Conservation (phyloP, 2,329 filamentous ascomycete genomes). For the Grosmannia penicillata region DNA sequence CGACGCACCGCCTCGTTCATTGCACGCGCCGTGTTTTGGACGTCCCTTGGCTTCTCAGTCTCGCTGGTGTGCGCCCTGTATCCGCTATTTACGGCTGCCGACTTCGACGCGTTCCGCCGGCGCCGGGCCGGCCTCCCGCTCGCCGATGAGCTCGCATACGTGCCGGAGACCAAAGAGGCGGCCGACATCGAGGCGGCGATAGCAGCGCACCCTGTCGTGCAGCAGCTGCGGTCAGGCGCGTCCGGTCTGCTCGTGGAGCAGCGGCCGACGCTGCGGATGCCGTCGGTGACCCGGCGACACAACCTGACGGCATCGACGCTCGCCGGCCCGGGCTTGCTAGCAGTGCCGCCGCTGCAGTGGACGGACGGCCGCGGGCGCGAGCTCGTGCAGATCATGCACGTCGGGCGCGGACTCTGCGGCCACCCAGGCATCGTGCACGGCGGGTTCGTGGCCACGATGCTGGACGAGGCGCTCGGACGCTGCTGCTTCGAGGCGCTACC, state of each 20-base stretch:
- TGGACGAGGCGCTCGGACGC: constrained; percentile 79
- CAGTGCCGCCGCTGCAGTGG: constrained; percentile 70
- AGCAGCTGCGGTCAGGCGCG: constrained; percentile 50
- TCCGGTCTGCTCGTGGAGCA: constrained; percentile 50
- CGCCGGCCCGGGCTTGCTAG: constrained; percentile 58
- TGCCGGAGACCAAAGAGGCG: constrained; percentile 36
- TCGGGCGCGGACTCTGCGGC: constrained; percentile 70
- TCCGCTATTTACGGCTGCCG: too few species aligned
- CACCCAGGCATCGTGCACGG: constrained; percentile 87
- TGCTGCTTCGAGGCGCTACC: constrained; percentile 83
- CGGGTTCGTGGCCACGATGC: constrained; percentile 75
- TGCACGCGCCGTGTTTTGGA: too few species aligned
- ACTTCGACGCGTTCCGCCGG: too few species aligned
- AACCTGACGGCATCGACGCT: constrained; percentile 76
- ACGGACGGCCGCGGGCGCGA: constrained; percentile 53
- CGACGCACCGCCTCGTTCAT: too few species aligned
- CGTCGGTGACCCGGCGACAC: constrained; percentile 49
- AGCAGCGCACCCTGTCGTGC: constrained; percentile 55
- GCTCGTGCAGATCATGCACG: constrained; percentile 58
- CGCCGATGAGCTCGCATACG: constrained; percentile 26
- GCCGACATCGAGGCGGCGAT: constrained; percentile 58
- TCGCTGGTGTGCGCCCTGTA: too few species aligned
- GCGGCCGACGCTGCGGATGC: constrained; percentile 78
- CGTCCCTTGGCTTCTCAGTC: too few species aligned
- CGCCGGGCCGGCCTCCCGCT: not conserved